phyloP scores from a whole-genome alignment of 257 asterid genomes.

The Nicotiana benthamiana region DNA sequence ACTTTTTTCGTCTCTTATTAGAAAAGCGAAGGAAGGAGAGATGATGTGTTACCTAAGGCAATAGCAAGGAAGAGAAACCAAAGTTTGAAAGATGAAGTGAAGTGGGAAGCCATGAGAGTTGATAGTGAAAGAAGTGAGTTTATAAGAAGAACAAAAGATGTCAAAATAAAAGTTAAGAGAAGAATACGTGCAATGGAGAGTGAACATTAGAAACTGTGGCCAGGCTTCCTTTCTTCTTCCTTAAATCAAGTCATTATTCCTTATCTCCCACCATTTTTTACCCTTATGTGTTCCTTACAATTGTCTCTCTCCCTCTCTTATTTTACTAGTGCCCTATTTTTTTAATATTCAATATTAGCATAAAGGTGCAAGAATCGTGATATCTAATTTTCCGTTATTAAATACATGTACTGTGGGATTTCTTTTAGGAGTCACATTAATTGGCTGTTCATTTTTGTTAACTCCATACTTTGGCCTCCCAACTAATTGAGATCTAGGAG shows the following conservation, averaged over 20 bases:
- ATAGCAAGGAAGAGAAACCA: conserved; percentile 24
- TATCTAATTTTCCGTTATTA: neutral
- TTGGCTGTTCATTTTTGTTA: neutral
- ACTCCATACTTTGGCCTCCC: too few species aligned
- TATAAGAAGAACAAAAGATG: neutral
- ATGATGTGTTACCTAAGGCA: conserved; percentile 31
- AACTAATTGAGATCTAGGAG: too few species aligned
- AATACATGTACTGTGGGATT: neutral
- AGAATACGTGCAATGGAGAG: conserved; percentile 49
- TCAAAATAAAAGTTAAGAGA: neutral
- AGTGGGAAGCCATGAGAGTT: conserved; percentile 29
- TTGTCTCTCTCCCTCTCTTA: neutral
- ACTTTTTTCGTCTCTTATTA: neutral
- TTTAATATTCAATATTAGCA: neutral
- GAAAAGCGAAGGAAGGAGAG: neutral
- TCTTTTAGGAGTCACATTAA: neutral
- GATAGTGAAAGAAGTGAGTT: neutral
- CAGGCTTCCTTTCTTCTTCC: conserved; percentile 48
- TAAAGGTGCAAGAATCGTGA: neutral
- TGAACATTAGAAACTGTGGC: neutral
- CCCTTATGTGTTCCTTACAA: neutral
- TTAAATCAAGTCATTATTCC: conserved; percentile 48
- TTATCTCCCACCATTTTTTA: conserved; percentile 22
- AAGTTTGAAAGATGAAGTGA: neutral
- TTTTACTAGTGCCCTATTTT: neutral